Evolutionary conservation across 2,329 filamentous ascomycete species (phyloP), one percentile per base, ranked within the genome.

Genomic region (Erysiphe pulchra): DNA sequence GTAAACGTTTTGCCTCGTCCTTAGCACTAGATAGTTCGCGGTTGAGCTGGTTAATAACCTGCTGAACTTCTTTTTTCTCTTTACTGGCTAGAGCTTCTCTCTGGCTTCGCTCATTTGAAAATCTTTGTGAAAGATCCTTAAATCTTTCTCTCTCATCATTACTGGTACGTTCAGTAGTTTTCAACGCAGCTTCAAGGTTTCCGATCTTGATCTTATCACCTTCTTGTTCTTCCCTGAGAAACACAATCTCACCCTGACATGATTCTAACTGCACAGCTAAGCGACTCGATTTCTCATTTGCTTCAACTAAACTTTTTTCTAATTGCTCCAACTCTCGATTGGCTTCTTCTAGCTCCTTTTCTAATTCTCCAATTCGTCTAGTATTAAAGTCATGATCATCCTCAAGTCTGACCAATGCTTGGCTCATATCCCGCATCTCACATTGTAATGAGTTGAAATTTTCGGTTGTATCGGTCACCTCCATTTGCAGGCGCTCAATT

Each of bases 191-290:
- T 57, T 95, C 86, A 8, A 95, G 68, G 56, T 95, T 85, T 34
- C 87, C 84, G 55, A 98, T 95, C 62, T 85, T 86, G 59, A 98
- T 92, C 69, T 98, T 98, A 65, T 98, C 90, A 16, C 73, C 75
- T 61, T 98, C 90, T 61, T 98, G 90, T 64, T 98, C 90, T 58
- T 98, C 90, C 1, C 90, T 77, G 44, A 98, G 62, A 69, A 98
- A 98, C 1, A 82, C 77, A 61, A 95, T 92, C 60, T 98, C 90
- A 48, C 79, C 79, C 55, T 94, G 87, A 47, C 80, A 79, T 5
- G 83, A 92, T 61, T 98, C 90, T 51, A 87, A 79, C 57, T 95
- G 86, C 31, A 98, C 83, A 4, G 80, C 78, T 2, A 95, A 69
- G 45, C 86, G 75, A 55, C 92, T 80, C 42, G 80, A 78, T 66